Base-by-base conservation (phyloP, 140 eudicot species). In the Stevia rebaudiana region DNA sequence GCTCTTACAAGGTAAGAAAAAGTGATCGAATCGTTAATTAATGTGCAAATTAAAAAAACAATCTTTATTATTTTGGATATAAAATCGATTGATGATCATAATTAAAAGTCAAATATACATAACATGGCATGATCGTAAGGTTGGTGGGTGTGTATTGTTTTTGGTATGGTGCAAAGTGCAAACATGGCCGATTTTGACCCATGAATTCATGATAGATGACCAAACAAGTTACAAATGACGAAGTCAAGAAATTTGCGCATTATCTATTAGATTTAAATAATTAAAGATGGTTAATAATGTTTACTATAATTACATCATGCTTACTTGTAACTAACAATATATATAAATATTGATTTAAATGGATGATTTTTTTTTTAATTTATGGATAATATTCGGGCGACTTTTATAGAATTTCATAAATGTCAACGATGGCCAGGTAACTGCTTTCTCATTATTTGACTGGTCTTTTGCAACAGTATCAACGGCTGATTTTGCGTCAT, bases 1-100 rank as follows among this genome's bases (percentile, higher is more conserved):
- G 95, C 94, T 46, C 82, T 88, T 42, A 95, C 98, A 10, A 88
- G 96, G 98, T 92, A 75, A 15, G 8, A 1, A 36, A 0, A 15
- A 23, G 8, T 21, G 1, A 0, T 49, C 8, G 12, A 41, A 41
- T 12, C 47, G 11, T 46, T 46, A 48, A 31, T 52, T 35, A 18
- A 35, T 28, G 18, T 35, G 39, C 25, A 61, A 44, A n/a, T 35
- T 11, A 49, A 51, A 48, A 25, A 13, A 12, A 2, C 7, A 30
- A 55, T 55, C 17, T 11, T 23, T 23, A 22, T 52, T 23, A 6
- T 30, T 54, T 24, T 54, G n/a, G 13, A 54, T 25, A 28, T 54
- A 24, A 11, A 54, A 51, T 51, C 9, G 23, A 11, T 23, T 2
- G 17, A 54, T 24, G 61, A 54, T 54, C 3, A 15, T 58, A 58